Conservation (phyloP, 2,329 filamentous ascomycete genomes). For the Penicillium glabrum region DNA sequence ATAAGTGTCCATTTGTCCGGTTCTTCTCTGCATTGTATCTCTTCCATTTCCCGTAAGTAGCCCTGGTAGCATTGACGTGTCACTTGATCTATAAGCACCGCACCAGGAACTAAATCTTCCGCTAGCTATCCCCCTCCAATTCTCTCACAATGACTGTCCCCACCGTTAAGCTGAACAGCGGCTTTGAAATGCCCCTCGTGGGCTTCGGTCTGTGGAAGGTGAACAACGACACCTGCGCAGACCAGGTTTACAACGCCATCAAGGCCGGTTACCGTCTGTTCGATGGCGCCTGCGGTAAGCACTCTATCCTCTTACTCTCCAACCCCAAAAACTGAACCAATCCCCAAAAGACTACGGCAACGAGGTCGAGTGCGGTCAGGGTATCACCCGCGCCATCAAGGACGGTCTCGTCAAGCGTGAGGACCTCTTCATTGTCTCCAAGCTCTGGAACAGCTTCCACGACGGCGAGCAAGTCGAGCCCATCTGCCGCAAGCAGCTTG, state of each 20-base stretch:
- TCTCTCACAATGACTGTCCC: slow-evolving; percentile 22
- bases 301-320: neutral
- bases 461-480: slow-evolving; percentile 73
- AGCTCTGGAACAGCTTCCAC: slow-evolving; percentile 93
- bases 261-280: slow-evolving; percentile 62
- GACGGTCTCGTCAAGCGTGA: slow-evolving; percentile 79
- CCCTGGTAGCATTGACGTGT: too few relatives aligned
- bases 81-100: neutral
- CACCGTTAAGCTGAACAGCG: slow-evolving; percentile 28
- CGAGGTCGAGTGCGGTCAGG: slow-evolving; percentile 74
- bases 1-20: neutral
- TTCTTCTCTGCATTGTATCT: neutral
- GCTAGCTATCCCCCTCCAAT: neutral
- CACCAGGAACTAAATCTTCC: neutral
- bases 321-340: neutral
- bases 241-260: slow-evolving; percentile 73
- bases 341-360: slow-evolving; percentile 72
- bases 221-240: slow-evolving; percentile 68
- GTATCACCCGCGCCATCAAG: slow-evolving; percentile 74
- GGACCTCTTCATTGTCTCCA: slow-evolving; percentile 89
- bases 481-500: slow-evolving; percentile 73
- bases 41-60: neutral
- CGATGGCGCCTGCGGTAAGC: slow-evolving; percentile 59
- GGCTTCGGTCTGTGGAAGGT: slow-evolving; percentile 73
- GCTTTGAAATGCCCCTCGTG: slow-evolving; percentile 42